Percentiles rank a stretch among this genome's conserved stretches.
phyloP scores from a whole-genome alignment of 2,329 filamentous ascomycete species.

The Fusarium protoensiforme region DNA sequence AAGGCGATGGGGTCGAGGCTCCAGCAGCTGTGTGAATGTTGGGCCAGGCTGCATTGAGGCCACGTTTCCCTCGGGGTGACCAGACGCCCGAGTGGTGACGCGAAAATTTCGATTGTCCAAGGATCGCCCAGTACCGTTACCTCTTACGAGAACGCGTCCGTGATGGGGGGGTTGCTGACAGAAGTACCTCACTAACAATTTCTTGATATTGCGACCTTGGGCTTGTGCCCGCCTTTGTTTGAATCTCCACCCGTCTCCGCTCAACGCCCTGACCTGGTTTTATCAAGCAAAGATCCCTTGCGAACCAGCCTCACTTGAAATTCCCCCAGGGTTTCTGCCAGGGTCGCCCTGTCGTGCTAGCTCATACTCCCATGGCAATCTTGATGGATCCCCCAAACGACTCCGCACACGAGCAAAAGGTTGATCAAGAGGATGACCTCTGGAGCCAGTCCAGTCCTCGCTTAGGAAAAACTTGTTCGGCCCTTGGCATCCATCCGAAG shows the following conservation, averaged over 20 bases:
- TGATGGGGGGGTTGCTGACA: slow-evolving; percentile 26
- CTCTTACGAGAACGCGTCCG: slow-evolving; percentile 41
- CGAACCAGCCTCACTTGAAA: slow-evolving; percentile 31
- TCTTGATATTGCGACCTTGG: slow-evolving; percentile 22
- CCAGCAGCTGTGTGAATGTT: neutral
- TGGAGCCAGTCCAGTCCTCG: neutral
- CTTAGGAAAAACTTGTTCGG: slow-evolving; percentile 11
- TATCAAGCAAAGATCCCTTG: slow-evolving; percentile 24
- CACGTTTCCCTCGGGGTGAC: slow-evolving; percentile 29
- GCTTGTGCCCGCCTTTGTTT: slow-evolving; percentile 8
- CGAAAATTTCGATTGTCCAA: slow-evolving; percentile 46
- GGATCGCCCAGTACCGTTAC: slow-evolving; percentile 46
- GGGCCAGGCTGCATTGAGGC: slow-evolving; percentile 24
- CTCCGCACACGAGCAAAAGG: slow-evolving; percentile 14
- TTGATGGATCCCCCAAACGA: slow-evolving; percentile 14
- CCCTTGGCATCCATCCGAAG: neutral
- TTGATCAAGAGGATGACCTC: neutral
- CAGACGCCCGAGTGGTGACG: slow-evolving; percentile 39
- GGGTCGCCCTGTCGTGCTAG: slow-evolving; percentile 28
- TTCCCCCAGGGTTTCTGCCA: slow-evolving; percentile 33
- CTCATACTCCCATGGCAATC: slow-evolving; percentile 13
- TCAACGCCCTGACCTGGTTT: slow-evolving; percentile 7
- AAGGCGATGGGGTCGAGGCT: neutral
- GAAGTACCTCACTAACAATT: slow-evolving; percentile 56
- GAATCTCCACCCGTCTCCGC: slow-evolving; percentile 20